Conservation (phyloP, 371 early-diverging fungal species). For the Mortierella sp. region DNA sequence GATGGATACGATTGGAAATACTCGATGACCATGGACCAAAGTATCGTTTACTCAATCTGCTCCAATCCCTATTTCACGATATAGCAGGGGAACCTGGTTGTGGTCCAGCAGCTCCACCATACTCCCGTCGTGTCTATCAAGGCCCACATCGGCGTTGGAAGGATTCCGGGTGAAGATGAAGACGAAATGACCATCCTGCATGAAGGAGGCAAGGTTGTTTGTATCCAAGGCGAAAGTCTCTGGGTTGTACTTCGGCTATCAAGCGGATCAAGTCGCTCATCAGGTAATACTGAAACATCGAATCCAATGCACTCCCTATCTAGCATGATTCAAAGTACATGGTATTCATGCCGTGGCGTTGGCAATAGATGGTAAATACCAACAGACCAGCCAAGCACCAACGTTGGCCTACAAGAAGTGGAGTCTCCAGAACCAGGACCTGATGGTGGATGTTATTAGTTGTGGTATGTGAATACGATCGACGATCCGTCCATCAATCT, state of each 20-base stretch:
- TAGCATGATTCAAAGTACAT: no score
- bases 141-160: constrained; percentile 56
- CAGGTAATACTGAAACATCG: constrained; percentile 10
- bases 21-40: not conserved
- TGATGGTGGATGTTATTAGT: constrained; percentile 62
- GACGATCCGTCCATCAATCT: not conserved
- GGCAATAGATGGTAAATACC: constrained; percentile 11
- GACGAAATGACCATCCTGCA: constrained; percentile 71
- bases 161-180: constrained; percentile 58
- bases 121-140: constrained; percentile 63
- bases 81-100: constrained; percentile 63
- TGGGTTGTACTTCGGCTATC: constrained; percentile 70
- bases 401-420: constrained; percentile 72
- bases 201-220: constrained; percentile 62
- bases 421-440: constrained; percentile 64
- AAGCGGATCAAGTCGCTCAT: constrained; percentile 37
- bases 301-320: no score
- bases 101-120: constrained; percentile 66
- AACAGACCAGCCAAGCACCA: constrained; percentile 64
- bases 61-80: not conserved
- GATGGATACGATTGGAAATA: not conserved
- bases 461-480: constrained; percentile 54
- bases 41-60: not conserved
- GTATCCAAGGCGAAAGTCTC: constrained; percentile 69
- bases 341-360: not conserved